These are phyloP conservation scores for Trifolium repens DNA, from an alignment of 306 rosid species.

Conservation along the genomic window DNA sequence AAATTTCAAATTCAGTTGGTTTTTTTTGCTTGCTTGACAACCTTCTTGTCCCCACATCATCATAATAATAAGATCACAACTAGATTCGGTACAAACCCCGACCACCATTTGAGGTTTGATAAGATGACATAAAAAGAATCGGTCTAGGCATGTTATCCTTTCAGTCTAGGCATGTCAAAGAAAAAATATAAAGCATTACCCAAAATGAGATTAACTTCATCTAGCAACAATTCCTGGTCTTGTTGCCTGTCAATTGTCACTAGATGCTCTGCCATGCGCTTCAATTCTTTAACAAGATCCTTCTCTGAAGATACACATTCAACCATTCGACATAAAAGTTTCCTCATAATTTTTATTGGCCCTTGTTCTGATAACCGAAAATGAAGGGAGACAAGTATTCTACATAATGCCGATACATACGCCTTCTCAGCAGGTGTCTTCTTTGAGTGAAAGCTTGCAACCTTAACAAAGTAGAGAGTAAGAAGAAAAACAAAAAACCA, in stretches of 20 bases:
- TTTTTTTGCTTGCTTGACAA: constrained; percentile 26
- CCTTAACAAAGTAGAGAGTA: constrained; percentile 51
- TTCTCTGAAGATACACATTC: constrained; percentile 52
- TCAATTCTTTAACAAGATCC: constrained; percentile 55
- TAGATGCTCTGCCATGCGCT: constrained; percentile 70
- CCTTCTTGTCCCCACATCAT: neutral
- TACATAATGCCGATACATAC: constrained; percentile 76
- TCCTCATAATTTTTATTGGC: constrained; percentile 72
- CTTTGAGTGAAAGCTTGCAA: constrained; percentile 67
- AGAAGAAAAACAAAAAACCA: constrained; percentile 17
- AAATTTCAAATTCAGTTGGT: neutral
- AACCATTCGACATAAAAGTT: constrained; percentile 51
- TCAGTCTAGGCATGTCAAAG: neutral
- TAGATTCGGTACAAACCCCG: neutral
- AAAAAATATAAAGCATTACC: constrained; percentile 40
- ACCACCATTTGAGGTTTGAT: constrained; percentile 7
- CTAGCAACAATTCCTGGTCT: constrained; percentile 60
- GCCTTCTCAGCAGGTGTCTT: constrained; percentile 85
- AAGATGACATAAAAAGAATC: constrained; percentile 8
- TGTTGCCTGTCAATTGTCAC: constrained; percentile 56
- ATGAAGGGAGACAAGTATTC: constrained; percentile 68
- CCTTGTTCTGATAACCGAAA: constrained; percentile 78
- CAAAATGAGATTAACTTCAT: constrained; percentile 51
- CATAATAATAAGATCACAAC: neutral
- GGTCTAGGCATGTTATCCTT: constrained; percentile 2